Base-by-base conservation (phyloP, 73 alveolate species). In the Tetrahymena malaccensis region DNA sequence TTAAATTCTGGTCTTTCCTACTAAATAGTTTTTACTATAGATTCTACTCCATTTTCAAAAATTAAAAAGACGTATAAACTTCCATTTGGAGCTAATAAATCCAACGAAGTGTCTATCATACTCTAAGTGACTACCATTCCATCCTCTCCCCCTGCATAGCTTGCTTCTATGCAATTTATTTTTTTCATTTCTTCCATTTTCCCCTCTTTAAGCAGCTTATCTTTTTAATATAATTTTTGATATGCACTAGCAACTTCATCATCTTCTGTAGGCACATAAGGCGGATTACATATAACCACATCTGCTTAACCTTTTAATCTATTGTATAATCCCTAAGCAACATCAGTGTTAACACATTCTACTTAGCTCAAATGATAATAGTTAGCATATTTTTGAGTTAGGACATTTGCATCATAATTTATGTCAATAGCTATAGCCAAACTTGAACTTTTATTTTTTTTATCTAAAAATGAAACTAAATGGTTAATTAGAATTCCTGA, bases 251-350 rank as follows among this genome's bases (percentile, higher is more conserved):
- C 16, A 25, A 95, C 83, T 95, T 95, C 97, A 16, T 95, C 97
- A 15, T 85, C 95, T 34, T 95, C 97, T 9, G 97, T 95, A 15
- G 97, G 97, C n/a, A 95, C 97, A 56, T 95, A 95, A 22, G 97
- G 97, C 25, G 97, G 97, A 25, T 95, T 95, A 85, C 93, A 95
- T 44, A 95, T 95, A 33, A 89, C 94, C 8, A 95, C 55, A 89
- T 95, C 97, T 85, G 94, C 89, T n/a, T 70, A 70, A 3, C 37
- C 55, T 95, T 85, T 83, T 33, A 37, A 25, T 85, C 93, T 94
- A 15, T 95, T 55, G 10, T 55, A 70, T 19, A 95, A 58, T 44
- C 97, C 97, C 22, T 95, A 38, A 21, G 94, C 85, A 21, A 94
- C 94, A 95, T 95, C 89, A 33, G 94, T 85, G 37, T 95, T 95